Base-by-base conservation (phyloP, 2,329 filamentous ascomycete species). In the Beauveria scarabaeidicola region DNA sequence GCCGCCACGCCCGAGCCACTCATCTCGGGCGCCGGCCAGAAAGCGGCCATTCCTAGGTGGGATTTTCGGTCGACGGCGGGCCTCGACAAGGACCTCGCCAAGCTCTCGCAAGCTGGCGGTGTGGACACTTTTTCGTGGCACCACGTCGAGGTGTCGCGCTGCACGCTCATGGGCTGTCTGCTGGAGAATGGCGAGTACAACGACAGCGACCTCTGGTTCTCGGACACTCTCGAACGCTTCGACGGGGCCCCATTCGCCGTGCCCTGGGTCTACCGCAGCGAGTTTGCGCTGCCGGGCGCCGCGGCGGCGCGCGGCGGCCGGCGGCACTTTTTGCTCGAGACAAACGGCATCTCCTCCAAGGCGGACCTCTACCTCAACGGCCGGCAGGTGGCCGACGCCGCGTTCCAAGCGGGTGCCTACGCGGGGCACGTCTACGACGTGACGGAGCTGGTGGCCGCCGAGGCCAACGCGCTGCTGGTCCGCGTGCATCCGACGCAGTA, bases 361-460 rank as follows among this genome's bases (percentile, higher is more conserved):
- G 84, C 81, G 1, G 83, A 86, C 63, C 77, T 87, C 6, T 85
- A 76, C 61, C 62, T 87, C 52, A 87, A 87, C 60, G 82, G 83
- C 13, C 69, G 73, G 32, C 70, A 77, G 60, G 68, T 87, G 17
- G 81, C 75, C 2, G 74, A 74, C 29, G 79, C 75, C 5, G 64
- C 72, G 0, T 63, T 71, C 7, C 83, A 86, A 63, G 74, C 74
- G 9, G 84, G 84, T 2, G 75, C 83, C 0, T 87, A 85, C 54
- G 79, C 70, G 0, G 84, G 84, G 0, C 74, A 78, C 40, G 72
- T 70, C 2, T 84, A 81, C 65, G 81, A 86, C 23, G 71, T 87
- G 27, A 82, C 82, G 0, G 61, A 69, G 9, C 44, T 81, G 0
- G 69, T 81, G 0, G 69, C 72, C 1, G 63, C 65, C 0, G 72